Evolutionary conservation across 169 alveolate genomes (phyloP), one percentile per base, ranked within the genome.

Genomic region (Plasmodium inui): DNA sequence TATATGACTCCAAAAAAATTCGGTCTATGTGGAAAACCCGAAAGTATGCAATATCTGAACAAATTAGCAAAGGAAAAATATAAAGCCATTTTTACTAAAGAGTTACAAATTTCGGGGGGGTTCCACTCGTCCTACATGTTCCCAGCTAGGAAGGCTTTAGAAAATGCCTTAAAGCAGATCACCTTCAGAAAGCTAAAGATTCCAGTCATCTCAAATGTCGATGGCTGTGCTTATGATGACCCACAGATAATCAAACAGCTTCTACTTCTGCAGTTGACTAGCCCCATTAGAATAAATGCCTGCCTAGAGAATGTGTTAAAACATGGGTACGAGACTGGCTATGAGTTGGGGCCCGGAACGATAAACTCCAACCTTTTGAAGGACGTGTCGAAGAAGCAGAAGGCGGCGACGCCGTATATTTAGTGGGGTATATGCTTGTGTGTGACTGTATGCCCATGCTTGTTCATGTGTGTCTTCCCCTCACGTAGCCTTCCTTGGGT

Each of bases 201-300:
- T 6, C 97, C 97, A 41, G 90, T 93, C 76, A 53, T 95, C 26
- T 85, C 94, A 70, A 95, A 95, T 74, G 97, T 95, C 19, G 97
- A 95, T 67, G 97, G 96, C 1, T 74, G 50, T 44, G 82, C 95
- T 67, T 95, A 95, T 86, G 79, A 86, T 14, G 96, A 89, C 61
- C 97, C 97, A 7, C 57, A 28, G 22, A 89, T 80, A 72, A 95
- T 95, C 67, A 92, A 92, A 46, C 53, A 89, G 44, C 39, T 90
- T 1, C 93, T 95, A 72, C 84, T 89, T 82, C 76, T 93, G n/a
- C 94, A 94, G 91, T 93, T 94, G 67, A 92, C 95, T 44, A 82
- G 94, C 39, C 96, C 96, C 37, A 95, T 94, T 32, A 83, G 57
- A 79, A 91, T 93, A 39, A 91, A 94, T 57, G 41, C 34, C 22